Evolutionary conservation across 2,329 filamentous ascomycete genomes (phyloP), one percentile per base, ranked within the genome.

Genomic region (Sclerotinia sclerotiorum): DNA sequence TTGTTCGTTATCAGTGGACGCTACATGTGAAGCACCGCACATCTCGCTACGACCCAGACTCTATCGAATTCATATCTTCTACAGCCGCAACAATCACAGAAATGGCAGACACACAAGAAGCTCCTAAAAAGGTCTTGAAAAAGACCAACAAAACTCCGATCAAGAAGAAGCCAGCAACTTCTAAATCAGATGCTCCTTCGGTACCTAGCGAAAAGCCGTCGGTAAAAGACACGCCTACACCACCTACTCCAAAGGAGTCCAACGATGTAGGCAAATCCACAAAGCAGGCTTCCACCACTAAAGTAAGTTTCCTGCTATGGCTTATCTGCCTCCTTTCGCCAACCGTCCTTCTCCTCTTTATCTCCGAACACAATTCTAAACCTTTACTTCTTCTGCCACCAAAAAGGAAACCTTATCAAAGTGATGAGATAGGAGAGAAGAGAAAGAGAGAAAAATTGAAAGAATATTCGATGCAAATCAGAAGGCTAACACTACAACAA

Each of bases 251-350:
- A 52, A 54, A 68, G 24, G 60, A 67, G 46, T 51, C 56, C 11
- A 54, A 51, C 11, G 46, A 63, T 68, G 65, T 63, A 46, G 58
- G 54, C 42, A 68, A 68, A 29, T 63, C 57, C 65, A 35, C 49
- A 44, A 67, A 68, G 57, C 57, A 63, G 57, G 57, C 57, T 21
- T 63, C 65, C 5, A 63, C 65, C 35, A 63, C 65, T 24, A 68
- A 68, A 52, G 65, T 68, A 68, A 68, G 65, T 67, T 67, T 67
- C 27, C 57, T 68, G 57, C 57, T 68, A 27, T 51, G 60, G 60
- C 39, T 68, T n/a, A 52, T 68, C 39, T 63, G 57, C 35, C 39
- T 68, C 17, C 65, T 68, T 55, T 68, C 65, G n/a, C 65, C 65
- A 6, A 68, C 65, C 24, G 65, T 63, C 15, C 39, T 68, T 32